Base-by-base conservation (phyloP, 75 land plant genomes). In the Selaginella moellendorffii region DNA sequence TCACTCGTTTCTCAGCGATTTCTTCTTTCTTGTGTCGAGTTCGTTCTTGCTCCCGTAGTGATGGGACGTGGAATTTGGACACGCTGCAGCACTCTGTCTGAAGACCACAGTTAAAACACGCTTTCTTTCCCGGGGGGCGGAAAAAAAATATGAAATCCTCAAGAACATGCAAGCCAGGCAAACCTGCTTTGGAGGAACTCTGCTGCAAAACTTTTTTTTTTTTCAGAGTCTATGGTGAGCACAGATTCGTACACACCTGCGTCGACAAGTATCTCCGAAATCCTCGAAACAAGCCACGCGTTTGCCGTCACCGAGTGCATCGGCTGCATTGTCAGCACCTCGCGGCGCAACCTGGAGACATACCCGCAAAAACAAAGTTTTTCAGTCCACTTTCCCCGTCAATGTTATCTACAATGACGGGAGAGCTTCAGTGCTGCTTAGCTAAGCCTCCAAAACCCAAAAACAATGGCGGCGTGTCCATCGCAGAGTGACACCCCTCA, bases 11-110 rank as follows among this genome's bases (percentile, higher is more conserved):
- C n/a, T n/a, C n/a, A n/a, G n/a, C n/a, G n/a, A n/a, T n/a, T n/a
- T n/a, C n/a, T n/a, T n/a, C n/a, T n/a, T n/a, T n/a, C n/a, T n/a
- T n/a, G n/a, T n/a, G n/a, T n/a, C n/a, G n/a, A n/a, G n/a, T n/a
- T n/a, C n/a, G n/a, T n/a, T n/a, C n/a, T n/a, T n/a, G n/a, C n/a
- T n/a, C n/a, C 46, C 46, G 46, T 36, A 36, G 46, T 36, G 14
- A 36, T 36, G 46, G 46, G 14, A 5, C 46, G 46, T 36, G 46
- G 46, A 14, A 36, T 36, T 36, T 36, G 46, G 14, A 36, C 46
- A 14, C 46, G 46, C 46, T 36, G 46, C 46, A 36, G 46, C 46
- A 36, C 46, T 36, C 46, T 36, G 46, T 36, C 46, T 36, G 46
- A 36, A 36, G 46, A 14, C 10, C 14, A 36, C 5, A 14, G 14